phyloP scores from a whole-genome alignment of 192 early-diverging fungal genomes.

The Lobulomyces angularis region DNA sequence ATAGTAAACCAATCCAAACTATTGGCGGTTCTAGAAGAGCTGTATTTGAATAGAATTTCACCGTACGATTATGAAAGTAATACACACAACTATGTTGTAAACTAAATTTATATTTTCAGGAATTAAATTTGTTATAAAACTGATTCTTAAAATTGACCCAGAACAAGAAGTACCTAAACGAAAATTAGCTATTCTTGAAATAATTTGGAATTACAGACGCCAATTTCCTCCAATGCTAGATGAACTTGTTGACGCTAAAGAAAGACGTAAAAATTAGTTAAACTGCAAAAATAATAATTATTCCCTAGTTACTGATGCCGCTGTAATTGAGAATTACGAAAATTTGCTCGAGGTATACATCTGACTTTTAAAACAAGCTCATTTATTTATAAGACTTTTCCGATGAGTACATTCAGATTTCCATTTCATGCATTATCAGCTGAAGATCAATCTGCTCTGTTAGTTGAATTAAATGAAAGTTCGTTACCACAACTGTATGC shows the following conservation, averaged over 20 bases:
- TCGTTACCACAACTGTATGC: constrained; percentile 41
- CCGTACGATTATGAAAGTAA: constrained; percentile 59
- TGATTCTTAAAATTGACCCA: constrained; percentile 31
- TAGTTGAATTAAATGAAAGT: constrained; percentile 35
- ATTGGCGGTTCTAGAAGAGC: constrained; percentile 27
- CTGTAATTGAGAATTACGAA: too few relatives aligned
- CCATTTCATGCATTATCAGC: constrained; percentile 54
- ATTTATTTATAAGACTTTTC: constrained; percentile 19
- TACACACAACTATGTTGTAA: neutral
- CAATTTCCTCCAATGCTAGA: constrained; percentile 18
- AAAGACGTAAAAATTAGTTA: too few relatives aligned
- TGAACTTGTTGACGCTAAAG: constrained; percentile 38
- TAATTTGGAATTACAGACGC: constrained; percentile 41
- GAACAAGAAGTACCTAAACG: constrained; percentile 22
- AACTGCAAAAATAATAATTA: too few relatives aligned
- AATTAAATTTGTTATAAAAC: constrained; percentile 42
- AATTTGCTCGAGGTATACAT: too few relatives aligned
- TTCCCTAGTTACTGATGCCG: too few relatives aligned
- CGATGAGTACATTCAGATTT: constrained; percentile 27
- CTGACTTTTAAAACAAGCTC: too few relatives aligned
- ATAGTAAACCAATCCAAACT: constrained; percentile 44
- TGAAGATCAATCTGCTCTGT: constrained; percentile 35
- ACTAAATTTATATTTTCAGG: constrained; percentile 9
- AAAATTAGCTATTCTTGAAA: constrained; percentile 33
- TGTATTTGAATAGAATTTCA: constrained; percentile 27